phyloP scores from a whole-genome alignment of 768 basidiomycete genomes.

The Agrocybe pediades region DNA sequence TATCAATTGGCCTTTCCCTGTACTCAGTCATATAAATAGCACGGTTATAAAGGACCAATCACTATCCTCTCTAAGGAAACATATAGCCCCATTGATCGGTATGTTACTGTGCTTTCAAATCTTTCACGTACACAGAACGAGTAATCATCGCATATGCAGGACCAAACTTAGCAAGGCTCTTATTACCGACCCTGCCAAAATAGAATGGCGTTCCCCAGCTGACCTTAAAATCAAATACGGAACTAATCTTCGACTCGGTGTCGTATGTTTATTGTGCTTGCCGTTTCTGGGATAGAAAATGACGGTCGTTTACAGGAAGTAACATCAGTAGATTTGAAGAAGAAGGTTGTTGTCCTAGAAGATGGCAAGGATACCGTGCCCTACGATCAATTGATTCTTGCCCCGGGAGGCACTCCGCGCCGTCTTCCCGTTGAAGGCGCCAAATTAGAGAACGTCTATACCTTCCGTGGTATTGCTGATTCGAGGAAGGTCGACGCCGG shows the following conservation, averaged over 20 bases:
- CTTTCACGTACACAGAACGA: not conserved
- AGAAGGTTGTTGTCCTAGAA: conserved; percentile 65
- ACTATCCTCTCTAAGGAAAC: conserved; percentile 79
- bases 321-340: conserved; percentile 63
- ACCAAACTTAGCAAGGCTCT: conserved; percentile 91
- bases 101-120: not conserved
- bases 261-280: conserved; percentile 36
- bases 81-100: conserved; percentile 84
- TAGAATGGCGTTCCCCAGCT: conserved; percentile 71
- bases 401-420: conserved; percentile 74
- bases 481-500: conserved; percentile 72
- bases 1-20: conserved; percentile 11
- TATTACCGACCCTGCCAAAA: conserved; percentile 73
- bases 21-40: conserved; percentile 40
- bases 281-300: not conserved
- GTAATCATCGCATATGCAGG: conserved; percentile 36
- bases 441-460: conserved; percentile 75
- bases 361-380: conserved; percentile 56
- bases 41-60: conserved; percentile 78
- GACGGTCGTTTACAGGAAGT: conserved; percentile 49
- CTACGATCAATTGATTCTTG: conserved; percentile 82
- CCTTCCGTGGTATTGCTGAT: conserved; percentile 71
- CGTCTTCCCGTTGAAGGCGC: conserved; percentile 77
- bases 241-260: conserved; percentile 62
- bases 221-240: conserved; percentile 78